phyloP scores from a whole-genome alignment of 2,329 filamentous ascomycete species.

The Gnomoniopsis sp. region DNA sequence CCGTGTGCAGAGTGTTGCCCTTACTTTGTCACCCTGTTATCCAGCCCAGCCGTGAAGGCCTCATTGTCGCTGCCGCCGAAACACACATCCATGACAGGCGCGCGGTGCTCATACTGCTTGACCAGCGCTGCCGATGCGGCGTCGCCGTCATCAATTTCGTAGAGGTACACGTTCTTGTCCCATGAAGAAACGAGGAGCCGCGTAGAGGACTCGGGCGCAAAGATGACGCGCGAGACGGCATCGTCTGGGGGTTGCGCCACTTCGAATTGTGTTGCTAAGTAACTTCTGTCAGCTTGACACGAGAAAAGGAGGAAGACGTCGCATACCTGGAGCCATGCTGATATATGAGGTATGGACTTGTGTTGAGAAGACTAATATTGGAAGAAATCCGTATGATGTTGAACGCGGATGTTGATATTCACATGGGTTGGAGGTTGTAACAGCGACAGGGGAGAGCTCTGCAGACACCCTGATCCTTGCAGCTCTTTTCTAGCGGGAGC shows the following conservation, averaged over 20 bases:
- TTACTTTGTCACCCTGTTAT: constrained; percentile 79
- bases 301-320: neutral
- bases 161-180: constrained; percentile 89
- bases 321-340: constrained; percentile 40
- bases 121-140: constrained; percentile 60
- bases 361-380: neutral
- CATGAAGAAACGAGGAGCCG: constrained; percentile 89
- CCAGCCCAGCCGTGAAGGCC: constrained; percentile 82
- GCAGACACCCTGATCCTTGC: constrained; percentile 7
- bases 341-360: neutral
- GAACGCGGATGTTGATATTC: constrained; percentile 7
- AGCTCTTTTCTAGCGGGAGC: constrained; percentile 5
- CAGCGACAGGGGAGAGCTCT: constrained; percentile 14
- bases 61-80: constrained; percentile 81
- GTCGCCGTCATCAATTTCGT: constrained; percentile 65
- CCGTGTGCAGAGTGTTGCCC: constrained; percentile 10
- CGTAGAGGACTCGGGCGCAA: constrained; percentile 71
- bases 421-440: constrained; percentile 8
- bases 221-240: constrained; percentile 81
- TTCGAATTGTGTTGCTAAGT: constrained; percentile 70
- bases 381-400: neutral
- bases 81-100: constrained; percentile 86
- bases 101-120: constrained; percentile 73
- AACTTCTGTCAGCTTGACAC: constrained; percentile 18
- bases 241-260: constrained; percentile 79